phyloP scores from a whole-genome alignment of 495 filamentous ascomycete species.

The Darksidea phi region DNA sequence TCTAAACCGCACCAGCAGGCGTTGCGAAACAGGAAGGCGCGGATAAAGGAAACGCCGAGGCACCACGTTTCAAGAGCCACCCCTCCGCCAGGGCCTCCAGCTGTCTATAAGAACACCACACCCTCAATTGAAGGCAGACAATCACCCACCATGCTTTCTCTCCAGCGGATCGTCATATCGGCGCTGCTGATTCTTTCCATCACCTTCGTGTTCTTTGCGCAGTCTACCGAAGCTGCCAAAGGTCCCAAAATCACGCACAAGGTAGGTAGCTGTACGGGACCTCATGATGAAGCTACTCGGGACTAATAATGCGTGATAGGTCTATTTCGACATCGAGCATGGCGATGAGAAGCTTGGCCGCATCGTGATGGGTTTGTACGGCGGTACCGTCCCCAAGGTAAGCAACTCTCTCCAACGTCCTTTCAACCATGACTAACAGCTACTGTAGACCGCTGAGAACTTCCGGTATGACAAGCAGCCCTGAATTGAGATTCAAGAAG shows the following conservation, averaged over 20 bases:
- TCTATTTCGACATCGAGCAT: constrained; percentile 93
- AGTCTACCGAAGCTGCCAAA: constrained; percentile 71
- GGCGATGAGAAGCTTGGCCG: constrained; percentile 81
- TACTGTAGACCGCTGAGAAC: constrained; percentile 80
- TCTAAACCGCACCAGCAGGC: not conserved
- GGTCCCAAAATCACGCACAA: constrained; percentile 96
- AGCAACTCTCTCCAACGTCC: not conserved
- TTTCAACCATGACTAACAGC: constrained; percentile 17
- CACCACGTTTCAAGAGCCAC: constrained; percentile 22
- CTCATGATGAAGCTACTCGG: constrained; percentile 3
- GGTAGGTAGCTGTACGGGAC: constrained; percentile 47
- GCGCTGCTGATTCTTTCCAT: constrained; percentile 72
- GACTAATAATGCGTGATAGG: constrained; percentile 44
- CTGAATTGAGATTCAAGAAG: constrained; percentile 14
- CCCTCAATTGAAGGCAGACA: constrained; percentile 14
- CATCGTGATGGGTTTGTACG: constrained; percentile 92
- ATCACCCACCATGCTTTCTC: constrained; percentile 47
- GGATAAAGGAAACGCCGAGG: constrained; percentile 17
- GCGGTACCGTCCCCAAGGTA: constrained; percentile 94
- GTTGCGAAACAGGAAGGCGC: constrained; percentile 7
- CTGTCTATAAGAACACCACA: constrained; percentile 11
- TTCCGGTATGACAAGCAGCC: constrained; percentile 61
- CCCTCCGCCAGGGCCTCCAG: not conserved
- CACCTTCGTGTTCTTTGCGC: constrained; percentile 68
- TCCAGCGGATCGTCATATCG: constrained; percentile 61